Evolutionary conservation across 768 basidiomycete genomes (phyloP).

Genomic region (Cyathus striatus): DNA sequence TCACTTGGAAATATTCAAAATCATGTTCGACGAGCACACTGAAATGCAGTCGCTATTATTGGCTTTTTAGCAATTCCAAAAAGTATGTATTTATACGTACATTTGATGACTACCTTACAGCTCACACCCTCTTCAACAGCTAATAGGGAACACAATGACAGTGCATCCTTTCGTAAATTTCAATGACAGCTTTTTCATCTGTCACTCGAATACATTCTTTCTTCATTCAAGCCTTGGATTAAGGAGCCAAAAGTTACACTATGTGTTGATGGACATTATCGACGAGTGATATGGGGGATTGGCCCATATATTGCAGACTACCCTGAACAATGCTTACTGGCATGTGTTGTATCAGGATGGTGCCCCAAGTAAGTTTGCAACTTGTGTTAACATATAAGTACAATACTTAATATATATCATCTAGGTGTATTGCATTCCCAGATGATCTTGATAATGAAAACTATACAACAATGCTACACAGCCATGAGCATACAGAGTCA

Average conservation of each 20-base stretch:
- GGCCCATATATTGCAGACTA: slow-evolving; percentile 32
- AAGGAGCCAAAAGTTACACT: slow-evolving; percentile 12
- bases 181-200: slow-evolving; percentile 18
- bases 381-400: neutral
- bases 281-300: slow-evolving; percentile 18
- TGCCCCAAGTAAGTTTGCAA: slow-evolving; percentile 7
- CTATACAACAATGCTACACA: slow-evolving; percentile 9
- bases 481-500: slow-evolving; percentile 16
- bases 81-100: slow-evolving; percentile 8
- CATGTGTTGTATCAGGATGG: slow-evolving; percentile 19
- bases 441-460: slow-evolving; percentile 11
- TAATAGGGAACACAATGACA: slow-evolving; percentile 9
- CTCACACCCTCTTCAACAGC: slow-evolving; percentile 8
- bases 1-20: slow-evolving; percentile 13
- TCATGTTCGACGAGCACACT: slow-evolving; percentile 10
- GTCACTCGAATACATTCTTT: slow-evolving; percentile 11
- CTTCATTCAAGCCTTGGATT: slow-evolving; percentile 11
- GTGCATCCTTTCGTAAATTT: slow-evolving; percentile 14
- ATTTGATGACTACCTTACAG: too few species aligned
- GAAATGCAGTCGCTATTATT: slow-evolving; percentile 8
- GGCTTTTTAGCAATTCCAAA: slow-evolving; percentile 17
- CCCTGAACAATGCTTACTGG: slow-evolving; percentile 27
- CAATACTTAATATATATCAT: slow-evolving; percentile 2
- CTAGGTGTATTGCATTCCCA: slow-evolving; percentile 17
- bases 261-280: slow-evolving; percentile 29